Percentiles rank a stretch among this genome's conserved stretches.
Conservation (phyloP, 2,329 filamentous ascomycete genomes). For the Myriosclerotinia curreyana region DNA sequence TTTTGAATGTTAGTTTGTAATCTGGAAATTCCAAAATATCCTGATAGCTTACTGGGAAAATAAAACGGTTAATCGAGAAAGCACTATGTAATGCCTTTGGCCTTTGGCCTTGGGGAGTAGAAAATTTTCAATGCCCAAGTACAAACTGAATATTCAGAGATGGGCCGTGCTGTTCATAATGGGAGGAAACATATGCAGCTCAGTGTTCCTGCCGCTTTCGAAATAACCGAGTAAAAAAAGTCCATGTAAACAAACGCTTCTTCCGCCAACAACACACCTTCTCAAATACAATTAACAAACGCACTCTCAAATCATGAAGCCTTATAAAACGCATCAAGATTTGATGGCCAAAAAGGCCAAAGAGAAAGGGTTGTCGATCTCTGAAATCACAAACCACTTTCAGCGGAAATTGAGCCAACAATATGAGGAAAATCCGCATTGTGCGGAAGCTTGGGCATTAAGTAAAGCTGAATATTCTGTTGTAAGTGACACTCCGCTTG, state of each 20-base stretch:
- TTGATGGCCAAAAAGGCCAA: slow-evolving; percentile 17
- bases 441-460: slow-evolving; percentile 13
- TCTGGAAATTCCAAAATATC: no score
- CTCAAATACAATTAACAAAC: neutral
- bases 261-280: neutral
- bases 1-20: no score
- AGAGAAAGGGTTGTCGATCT: slow-evolving; percentile 17
- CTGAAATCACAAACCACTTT: slow-evolving; percentile 9
- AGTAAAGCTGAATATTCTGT: slow-evolving; percentile 21
- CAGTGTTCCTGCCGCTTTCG: slow-evolving; percentile 10
- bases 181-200: neutral
- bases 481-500: slow-evolving; percentile 12
- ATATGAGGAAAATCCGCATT: neutral
- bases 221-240: neutral
- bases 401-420: slow-evolving; percentile 6
- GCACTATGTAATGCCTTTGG: no score
- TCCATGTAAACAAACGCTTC: neutral
- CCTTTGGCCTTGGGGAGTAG: no score
- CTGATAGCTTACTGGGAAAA: no score
- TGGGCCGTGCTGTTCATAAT: neutral
- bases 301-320: neutral
- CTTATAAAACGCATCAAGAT: slow-evolving; percentile 13
- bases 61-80: no score
- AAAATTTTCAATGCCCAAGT: neutral
- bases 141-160: no score